These are phyloP conservation scores for Fraxinus excelsior DNA, from an alignment of 257 asterid species.

Conservation along the genomic window DNA sequence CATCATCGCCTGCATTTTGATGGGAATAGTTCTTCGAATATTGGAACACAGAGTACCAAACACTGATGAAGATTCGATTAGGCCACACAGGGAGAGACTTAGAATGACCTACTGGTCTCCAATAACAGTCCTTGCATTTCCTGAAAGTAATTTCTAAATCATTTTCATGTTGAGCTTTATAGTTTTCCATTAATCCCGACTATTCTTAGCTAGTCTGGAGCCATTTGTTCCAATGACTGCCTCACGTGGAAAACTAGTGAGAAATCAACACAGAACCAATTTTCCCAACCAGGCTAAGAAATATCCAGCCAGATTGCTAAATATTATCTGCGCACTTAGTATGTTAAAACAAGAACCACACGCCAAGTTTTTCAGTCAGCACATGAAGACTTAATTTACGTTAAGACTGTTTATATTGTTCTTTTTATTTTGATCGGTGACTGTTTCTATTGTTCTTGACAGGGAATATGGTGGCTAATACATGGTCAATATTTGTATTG, in stretches of 20 bases:
- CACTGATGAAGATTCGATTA: constrained; percentile 18
- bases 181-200: too few relatives aligned
- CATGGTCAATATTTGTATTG: constrained; percentile 50
- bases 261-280: background rate
- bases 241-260: too few relatives aligned
- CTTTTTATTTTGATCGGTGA: too few relatives aligned
- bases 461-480: constrained; percentile 58
- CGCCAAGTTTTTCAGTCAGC: background rate
- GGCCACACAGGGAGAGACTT: constrained; percentile 23
- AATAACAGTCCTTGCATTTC: constrained; percentile 53
- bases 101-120: constrained; percentile 38
- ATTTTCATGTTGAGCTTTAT: too few relatives aligned
- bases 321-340: background rate
- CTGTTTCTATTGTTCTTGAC: constrained; percentile 5
- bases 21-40: constrained; percentile 36
- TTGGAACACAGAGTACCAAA: constrained; percentile 33
- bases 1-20: constrained; percentile 21
- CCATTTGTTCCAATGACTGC: too few relatives aligned
- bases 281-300: background rate
- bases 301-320: too few relatives aligned
- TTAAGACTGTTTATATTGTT: background rate
- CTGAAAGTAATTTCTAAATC: constrained; percentile 39
- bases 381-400: background rate
- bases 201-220: too few relatives aligned
- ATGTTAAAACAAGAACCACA: too few relatives aligned